Evolutionary conservation across 805 yeast species (phyloP).

Genomic region (Ogataea henricii): DNA sequence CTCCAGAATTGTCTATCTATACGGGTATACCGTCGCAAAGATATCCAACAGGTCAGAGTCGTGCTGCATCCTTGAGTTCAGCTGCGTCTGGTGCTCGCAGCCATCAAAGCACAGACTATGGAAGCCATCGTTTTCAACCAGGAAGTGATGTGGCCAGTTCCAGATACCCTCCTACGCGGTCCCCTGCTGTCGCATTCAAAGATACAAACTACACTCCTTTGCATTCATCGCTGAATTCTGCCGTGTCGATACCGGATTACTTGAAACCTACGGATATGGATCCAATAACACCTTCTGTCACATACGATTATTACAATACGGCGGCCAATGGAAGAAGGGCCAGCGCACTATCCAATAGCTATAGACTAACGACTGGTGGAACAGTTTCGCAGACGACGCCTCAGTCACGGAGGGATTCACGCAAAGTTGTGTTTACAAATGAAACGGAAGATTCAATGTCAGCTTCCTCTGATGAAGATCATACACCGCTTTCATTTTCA

Average conservation of each 20-base stretch:
- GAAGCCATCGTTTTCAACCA: neutral
- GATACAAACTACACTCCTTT: slow-evolving; percentile 18
- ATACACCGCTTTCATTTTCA: neutral
- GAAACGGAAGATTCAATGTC: slow-evolving; percentile 17
- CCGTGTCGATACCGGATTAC: slow-evolving; percentile 29
- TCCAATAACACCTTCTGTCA: slow-evolving; percentile 22
- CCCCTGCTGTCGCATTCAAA: slow-evolving; percentile 10
- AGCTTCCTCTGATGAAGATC: slow-evolving; percentile 9
- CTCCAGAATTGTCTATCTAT: slow-evolving; percentile 6
- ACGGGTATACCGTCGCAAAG: slow-evolving; percentile 17
- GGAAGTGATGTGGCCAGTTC: neutral
- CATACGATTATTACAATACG: slow-evolving; percentile 14
- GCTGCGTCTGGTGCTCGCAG: slow-evolving; percentile 8
- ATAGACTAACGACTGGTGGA: neutral
- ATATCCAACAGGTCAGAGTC: slow-evolving; percentile 4
- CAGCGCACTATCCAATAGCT: slow-evolving; percentile 8
- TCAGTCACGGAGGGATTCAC: slow-evolving; percentile 15
- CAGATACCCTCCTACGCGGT: slow-evolving; percentile 1
- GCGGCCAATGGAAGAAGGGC: slow-evolving; percentile 10
- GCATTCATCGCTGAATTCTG: slow-evolving; percentile 23
- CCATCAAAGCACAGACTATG: neutral
- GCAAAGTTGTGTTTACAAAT: slow-evolving; percentile 18
- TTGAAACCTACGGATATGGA: slow-evolving; percentile 27
- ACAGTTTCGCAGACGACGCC: neutral
- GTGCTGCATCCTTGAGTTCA: slow-evolving; percentile 8